Evolutionary conservation across 2,329 filamentous ascomycete genomes (phyloP), one percentile per base, ranked within the genome.

Genomic region (Beauveria caledonica): DNA sequence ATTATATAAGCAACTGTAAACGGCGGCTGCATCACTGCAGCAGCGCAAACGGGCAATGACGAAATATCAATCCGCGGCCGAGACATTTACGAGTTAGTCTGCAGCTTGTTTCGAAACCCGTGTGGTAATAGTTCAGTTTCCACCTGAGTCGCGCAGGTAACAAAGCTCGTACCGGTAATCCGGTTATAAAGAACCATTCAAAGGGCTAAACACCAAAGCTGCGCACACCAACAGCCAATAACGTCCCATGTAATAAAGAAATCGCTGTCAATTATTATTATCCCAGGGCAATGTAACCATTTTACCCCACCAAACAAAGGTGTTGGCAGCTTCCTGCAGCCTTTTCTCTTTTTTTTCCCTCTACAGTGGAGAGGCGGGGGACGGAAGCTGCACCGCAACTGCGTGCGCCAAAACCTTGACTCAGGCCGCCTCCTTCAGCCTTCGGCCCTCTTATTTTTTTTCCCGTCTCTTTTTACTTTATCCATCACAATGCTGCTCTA

Each of bases 401-500:
- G 33, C 39, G n/a, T 9, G 4, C 36, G 8, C 21, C 46, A 25
- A 48, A 50, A 44, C n/a, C 56, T 59, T 59, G 56, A 59, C 56
- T 59, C 56, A 59, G 48, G 48, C 39, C 13, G n/a, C 36, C 13
- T 51, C 15, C 36, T 17, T 27, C 29, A 19, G 25, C 40, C 13
- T 46, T 36, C 19, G 23, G 39, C 25, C 23, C 29, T 44, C 33
- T 51, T 19, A 9, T n/a, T n/a, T 48, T 49, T 29, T 33, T 61
- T 49, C 42, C 40, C 7, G 40, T 19, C 9, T 42, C n/a, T 19
- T 42, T 19, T 19, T 19, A 17, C 40, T 42, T 42, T 49, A 58
- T 58, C 27, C 61, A 57, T 62, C 60, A 62, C 19, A 23, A 62
- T 62, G 61, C 51, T 60, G 57, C 50, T 60, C 8, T 60, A 21